Evolutionary conservation across 1,284 basidiomycete genomes (phyloP).

Genomic region (Rhizoctonia solani): DNA sequence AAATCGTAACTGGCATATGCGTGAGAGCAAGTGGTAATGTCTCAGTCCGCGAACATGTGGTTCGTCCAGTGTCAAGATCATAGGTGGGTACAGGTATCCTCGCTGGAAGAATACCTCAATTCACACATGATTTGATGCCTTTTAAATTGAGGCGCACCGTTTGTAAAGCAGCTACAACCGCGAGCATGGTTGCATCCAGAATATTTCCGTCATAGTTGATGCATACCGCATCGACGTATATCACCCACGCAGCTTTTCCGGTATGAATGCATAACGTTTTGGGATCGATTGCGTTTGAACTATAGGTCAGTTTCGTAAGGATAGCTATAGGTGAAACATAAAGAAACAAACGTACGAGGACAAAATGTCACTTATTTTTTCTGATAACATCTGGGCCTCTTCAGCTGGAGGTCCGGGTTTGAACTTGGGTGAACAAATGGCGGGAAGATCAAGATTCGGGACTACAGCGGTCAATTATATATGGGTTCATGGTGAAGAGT

Average conservation of each 20-base stretch:
- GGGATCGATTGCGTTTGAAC: conserved; percentile 55
- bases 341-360: conserved; percentile 58
- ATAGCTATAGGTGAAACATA: not conserved
- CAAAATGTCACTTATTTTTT: conserved; percentile 76
- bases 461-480: too few relatives aligned
- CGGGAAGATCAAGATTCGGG: conserved; percentile 88
- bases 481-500: too few relatives aligned
- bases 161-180: conserved; percentile 82
- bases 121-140: conserved; percentile 1
- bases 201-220: conserved; percentile 97
- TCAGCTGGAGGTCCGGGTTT: conserved; percentile 92
- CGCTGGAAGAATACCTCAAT: conserved; percentile 53
- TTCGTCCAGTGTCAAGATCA: conserved; percentile 67
- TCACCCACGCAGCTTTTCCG: conserved; percentile 82
- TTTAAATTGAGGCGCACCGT: conserved; percentile 60
- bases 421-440: conserved; percentile 90
- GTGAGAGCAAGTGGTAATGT: conserved; percentile 55
- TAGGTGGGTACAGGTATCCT: conserved; percentile 74
- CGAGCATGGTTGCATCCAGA: conserved; percentile 87
- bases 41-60: conserved; percentile 65
- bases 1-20: conserved; percentile 59
- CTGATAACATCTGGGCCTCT: conserved; percentile 87
- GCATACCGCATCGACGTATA: conserved; percentile 93
- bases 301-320: conserved; percentile 18
- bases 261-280: conserved; percentile 78